Evolutionary conservation across 2,329 filamentous ascomycete species (phyloP).

Genomic region (Xylariaceae sp.): DNA sequence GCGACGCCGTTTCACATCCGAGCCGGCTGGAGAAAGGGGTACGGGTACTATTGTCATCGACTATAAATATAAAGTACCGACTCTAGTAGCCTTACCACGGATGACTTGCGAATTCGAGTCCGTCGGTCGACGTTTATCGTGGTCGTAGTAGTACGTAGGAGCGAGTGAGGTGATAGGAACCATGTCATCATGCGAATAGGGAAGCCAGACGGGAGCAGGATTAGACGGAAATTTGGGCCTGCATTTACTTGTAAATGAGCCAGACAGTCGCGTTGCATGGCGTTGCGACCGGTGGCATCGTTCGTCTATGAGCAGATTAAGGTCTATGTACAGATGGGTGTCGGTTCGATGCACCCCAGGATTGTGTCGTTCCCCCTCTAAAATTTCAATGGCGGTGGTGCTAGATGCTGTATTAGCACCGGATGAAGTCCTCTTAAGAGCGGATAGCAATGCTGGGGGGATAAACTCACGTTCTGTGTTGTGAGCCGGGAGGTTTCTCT

Average conservation of each 20-base stretch:
- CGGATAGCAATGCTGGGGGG: not conserved
- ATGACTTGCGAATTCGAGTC: no score
- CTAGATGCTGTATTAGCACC: constrained; percentile 32
- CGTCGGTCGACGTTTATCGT: no score
- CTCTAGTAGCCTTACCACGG: no score
- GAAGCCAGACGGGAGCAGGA: not conserved
- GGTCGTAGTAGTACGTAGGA: no score
- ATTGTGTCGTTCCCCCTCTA: constrained; percentile 24
- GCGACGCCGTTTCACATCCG: no score
- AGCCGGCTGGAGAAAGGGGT: no score
- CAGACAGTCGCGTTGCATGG: not conserved
- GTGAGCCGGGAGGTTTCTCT: constrained; percentile 80
- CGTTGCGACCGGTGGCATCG: constrained; percentile 2
- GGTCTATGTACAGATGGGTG: constrained; percentile 34
- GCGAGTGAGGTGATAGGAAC: not conserved
- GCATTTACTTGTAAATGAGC: not conserved
- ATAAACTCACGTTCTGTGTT: constrained; percentile 69
- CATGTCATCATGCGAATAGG: not conserved
- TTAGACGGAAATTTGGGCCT: not conserved
- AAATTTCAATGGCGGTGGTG: constrained; percentile 48
- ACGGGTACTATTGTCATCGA: no score
- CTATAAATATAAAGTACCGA: no score
- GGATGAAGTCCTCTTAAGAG: not conserved
- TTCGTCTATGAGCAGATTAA: constrained; percentile 24
- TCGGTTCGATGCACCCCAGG: constrained; percentile 1